Evolutionary conservation across 2,329 filamentous ascomycete species (phyloP), one percentile per base, ranked within the genome.

Genomic region (Aureobasidium melanogenum): DNA sequence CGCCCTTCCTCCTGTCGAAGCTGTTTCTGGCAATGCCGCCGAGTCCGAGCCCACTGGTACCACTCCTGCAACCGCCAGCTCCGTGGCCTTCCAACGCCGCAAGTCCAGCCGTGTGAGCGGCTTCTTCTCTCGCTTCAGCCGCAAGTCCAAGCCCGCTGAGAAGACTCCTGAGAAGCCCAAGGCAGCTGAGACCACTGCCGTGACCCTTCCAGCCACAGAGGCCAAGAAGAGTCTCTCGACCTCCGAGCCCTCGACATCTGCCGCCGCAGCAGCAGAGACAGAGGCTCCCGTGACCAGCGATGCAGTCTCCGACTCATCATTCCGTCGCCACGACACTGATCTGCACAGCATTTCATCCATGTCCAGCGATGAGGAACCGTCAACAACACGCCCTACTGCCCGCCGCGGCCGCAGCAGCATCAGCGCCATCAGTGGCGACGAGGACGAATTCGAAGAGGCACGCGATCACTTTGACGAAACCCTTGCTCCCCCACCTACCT

Each of bases 391-490:
- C 1, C 39, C 54, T 4, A 67, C 70, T 17, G 19, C 68, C 36
- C 36, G 62, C 2, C 67, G 67, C 10, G 71, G 71, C n/a, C 68
- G 71, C 19, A 65, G 63, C n/a, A 68, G 64, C 28, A 68, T 64
- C 6, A 71, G 67, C 1, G 14, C 19, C 61, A 66, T 41, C 62
- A 66, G 69, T 10, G 71, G 73, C 47, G 74, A 70, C 30, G 72
- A 77, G 28, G 69, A 79, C 6, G 79, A 81, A 46, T 79, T 80
- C 59, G 80, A 84, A 61, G 82, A 84, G 70, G 79, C 76, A 10
- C 74, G 74, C 62, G 79, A 81, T 66, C 69, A 71, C 46, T 79
- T 80, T 62, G 79, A 83, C 64, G 76, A 80, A 65, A 73, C 69
- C 39, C 67, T 77, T 19, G 74, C 72, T 48, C 75, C 76, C 39